Conservation (phyloP, 1,284 basidiomycete species). For the Cryptococcus maquisensis region DNA sequence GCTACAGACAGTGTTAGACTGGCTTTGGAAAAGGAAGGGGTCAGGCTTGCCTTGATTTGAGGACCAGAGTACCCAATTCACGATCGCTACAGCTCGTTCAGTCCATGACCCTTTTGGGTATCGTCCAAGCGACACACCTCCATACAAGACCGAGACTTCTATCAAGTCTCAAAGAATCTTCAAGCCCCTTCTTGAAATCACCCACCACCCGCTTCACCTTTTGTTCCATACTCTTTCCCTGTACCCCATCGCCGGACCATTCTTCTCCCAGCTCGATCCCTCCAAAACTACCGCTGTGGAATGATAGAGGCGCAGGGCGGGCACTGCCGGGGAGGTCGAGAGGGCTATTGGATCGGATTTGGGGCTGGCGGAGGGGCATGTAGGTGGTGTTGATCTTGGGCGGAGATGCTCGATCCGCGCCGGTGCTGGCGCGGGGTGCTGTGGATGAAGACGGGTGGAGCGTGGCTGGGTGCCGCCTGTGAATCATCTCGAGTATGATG, state of each 20-base stretch:
- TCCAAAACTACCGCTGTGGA: not conserved
- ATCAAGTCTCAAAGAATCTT: constrained; percentile 35
- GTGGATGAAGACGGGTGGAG: no score
- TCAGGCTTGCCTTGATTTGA: constrained; percentile 41
- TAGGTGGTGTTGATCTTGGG: not conserved
- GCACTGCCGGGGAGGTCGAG: no score
- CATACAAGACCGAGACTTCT: constrained; percentile 40
- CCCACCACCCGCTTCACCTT: constrained; percentile 14
- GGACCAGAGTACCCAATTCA: constrained; percentile 40
- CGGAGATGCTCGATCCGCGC: not conserved
- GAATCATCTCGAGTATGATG: no score
- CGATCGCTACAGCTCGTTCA: constrained; percentile 30
- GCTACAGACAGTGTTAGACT: constrained; percentile 14
- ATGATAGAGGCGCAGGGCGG: no score
- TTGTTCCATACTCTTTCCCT: not conserved
- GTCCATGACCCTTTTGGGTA: not conserved
- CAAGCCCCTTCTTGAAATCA: constrained; percentile 20
- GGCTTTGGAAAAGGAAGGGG: not conserved
- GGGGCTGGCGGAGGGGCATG: not conserved
- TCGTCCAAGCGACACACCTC: constrained; percentile 29
- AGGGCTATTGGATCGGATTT: no score
- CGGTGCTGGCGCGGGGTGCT: no score
- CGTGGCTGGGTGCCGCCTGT: no score
- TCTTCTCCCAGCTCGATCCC: not conserved
- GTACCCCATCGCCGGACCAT: not conserved